Conservation (phyloP, 2,329 filamentous ascomycete species). For the Phyllosticta citribraziliensis region DNA sequence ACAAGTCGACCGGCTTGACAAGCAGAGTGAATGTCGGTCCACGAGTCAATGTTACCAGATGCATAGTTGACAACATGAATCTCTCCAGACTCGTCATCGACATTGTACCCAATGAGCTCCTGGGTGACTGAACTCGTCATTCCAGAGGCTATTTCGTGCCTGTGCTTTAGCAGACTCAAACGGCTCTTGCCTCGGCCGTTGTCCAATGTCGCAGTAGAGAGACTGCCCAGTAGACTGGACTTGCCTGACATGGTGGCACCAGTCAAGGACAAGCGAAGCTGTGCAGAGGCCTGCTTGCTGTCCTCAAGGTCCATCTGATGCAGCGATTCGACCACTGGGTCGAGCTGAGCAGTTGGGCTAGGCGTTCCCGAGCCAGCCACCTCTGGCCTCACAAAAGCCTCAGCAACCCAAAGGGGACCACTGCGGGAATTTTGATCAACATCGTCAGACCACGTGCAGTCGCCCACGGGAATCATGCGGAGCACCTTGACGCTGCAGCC, state of each 20-base stretch:
- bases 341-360: background rate
- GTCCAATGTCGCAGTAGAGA: conserved; percentile 80
- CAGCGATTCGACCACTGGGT: conserved; percentile 4
- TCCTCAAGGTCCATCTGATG: conserved; percentile 8
- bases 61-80: conserved; percentile 57
- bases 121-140: conserved; percentile 92
- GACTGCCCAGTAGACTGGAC: conserved; percentile 76
- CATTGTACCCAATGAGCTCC: conserved; percentile 74
- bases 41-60: conserved; percentile 76
- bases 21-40: conserved; percentile 85
- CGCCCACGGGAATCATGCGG: conserved; percentile 73
- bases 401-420: conserved; percentile 68
- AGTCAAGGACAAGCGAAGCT: conserved; percentile 77
- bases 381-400: conserved; percentile 76
- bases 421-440: conserved; percentile 1
- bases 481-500: conserved; percentile 77
- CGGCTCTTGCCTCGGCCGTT: conserved; percentile 88
- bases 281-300: conserved; percentile 34
- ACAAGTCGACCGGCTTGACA: conserved; percentile 66
- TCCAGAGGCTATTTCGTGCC: conserved; percentile 84
- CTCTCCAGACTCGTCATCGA: background rate
- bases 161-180: conserved; percentile 79
- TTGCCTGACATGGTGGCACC: conserved; percentile 89
- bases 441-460: conserved; percentile 62
- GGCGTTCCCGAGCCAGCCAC: conserved; percentile 31